Evolutionary conservation across 2,329 filamentous ascomycete species (phyloP).

Genomic region (Hortaea sp.): DNA sequence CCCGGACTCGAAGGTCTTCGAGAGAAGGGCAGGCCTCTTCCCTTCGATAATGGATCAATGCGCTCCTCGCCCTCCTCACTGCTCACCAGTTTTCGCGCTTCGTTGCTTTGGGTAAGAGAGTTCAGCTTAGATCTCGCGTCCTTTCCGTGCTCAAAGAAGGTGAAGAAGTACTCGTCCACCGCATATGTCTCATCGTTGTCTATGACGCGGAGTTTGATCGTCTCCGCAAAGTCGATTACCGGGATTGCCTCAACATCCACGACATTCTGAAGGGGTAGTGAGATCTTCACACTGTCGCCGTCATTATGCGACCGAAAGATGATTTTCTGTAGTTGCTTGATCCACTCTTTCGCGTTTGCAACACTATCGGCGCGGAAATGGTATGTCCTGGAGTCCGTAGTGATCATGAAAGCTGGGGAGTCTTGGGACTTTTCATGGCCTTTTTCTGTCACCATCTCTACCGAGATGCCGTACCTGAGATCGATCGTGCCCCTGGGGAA

Average conservation of each 20-base stretch:
- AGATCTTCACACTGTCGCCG: constrained; percentile 94
- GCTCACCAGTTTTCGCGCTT: constrained; percentile 27
- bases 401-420: constrained; percentile 64
- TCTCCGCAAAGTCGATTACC: constrained; percentile 85
- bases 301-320: constrained; percentile 95
- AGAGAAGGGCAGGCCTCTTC: no score
- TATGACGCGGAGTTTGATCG: constrained; percentile 83
- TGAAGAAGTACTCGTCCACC: constrained; percentile 97
- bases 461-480: constrained; percentile 81
- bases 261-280: constrained; percentile 75
- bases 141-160: constrained; percentile 78
- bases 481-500: constrained; percentile 90
- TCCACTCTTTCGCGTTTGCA: constrained; percentile 89
- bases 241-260: constrained; percentile 88
- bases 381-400: constrained; percentile 73
- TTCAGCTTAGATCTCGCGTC: constrained; percentile 74
- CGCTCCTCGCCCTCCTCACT: constrained; percentile 35
- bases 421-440: constrained; percentile 49
- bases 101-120: constrained; percentile 57
- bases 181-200: constrained; percentile 92
- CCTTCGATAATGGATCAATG: constrained; percentile 18
- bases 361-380: constrained; percentile 82
- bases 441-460: constrained; percentile 43
- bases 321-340: constrained; percentile 83
- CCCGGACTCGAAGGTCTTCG: no score